phyloP scores from a whole-genome alignment of 495 filamentous ascomycete species.

The Cercophora sp. region DNA sequence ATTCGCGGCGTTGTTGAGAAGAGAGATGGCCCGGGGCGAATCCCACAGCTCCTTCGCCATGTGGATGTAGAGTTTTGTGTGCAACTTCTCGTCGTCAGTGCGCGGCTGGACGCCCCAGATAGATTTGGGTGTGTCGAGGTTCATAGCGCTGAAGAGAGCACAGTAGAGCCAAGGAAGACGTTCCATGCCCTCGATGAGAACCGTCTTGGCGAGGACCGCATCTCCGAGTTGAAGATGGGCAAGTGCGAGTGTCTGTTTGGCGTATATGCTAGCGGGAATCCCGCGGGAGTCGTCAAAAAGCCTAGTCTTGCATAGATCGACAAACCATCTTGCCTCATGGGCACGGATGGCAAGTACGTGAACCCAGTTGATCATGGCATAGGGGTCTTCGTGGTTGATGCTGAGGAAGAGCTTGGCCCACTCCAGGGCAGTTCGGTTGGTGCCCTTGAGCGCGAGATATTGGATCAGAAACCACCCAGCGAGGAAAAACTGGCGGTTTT shows the following conservation, averaged over 20 bases:
- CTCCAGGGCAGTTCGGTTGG: conserved; percentile 86
- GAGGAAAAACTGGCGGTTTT: conserved; percentile 91
- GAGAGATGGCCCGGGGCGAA: conserved; percentile 62
- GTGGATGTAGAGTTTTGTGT: conserved; percentile 73
- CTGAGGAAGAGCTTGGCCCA: conserved; percentile 83
- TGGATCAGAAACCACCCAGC: conserved; percentile 83
- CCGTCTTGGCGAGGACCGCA: conserved; percentile 55
- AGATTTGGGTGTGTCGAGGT: conserved; percentile 65
- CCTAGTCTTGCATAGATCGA: conserved; percentile 63
- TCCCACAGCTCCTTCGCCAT: conserved; percentile 89
- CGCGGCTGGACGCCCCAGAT: conserved; percentile 78
- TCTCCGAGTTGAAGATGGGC: conserved; percentile 69
- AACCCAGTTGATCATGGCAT: conserved; percentile 69
- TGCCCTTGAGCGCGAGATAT: conserved; percentile 83
- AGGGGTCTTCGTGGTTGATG: conserved; percentile 77
- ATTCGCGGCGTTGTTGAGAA: conserved; percentile 68
- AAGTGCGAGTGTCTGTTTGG: conserved; percentile 67
- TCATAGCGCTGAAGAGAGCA: conserved; percentile 70
- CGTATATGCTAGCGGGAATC: conserved; percentile 49
- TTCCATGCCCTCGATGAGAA: conserved; percentile 62
- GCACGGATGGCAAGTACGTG: conserved; percentile 81
- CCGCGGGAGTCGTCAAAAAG: conserved; percentile 48
- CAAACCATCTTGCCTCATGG: conserved; percentile 67
- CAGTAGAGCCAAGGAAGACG: conserved; percentile 77
- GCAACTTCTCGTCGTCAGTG: conserved; percentile 63